Evolutionary conservation across 257 asterid genomes (phyloP).

Genomic region (Salvia miltiorrhiza): DNA sequence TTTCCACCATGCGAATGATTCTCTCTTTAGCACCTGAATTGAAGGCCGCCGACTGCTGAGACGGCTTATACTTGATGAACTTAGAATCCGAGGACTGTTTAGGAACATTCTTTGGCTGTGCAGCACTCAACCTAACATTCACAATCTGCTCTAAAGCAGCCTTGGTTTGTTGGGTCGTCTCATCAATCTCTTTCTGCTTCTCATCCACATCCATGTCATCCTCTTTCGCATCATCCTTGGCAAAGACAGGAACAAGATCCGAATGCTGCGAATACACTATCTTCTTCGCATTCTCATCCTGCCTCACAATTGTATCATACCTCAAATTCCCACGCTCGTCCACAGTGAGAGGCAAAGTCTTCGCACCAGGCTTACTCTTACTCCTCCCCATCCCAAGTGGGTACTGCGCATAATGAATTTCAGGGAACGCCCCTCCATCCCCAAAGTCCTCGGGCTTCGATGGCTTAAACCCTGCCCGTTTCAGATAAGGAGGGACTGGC

Average conservation of each 20-base stretch:
- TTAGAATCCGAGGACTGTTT: conserved; percentile 68
- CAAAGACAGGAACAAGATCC: conserved; percentile 75
- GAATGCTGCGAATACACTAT: conserved; percentile 76
- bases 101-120: conserved; percentile 90
- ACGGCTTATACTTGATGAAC: conserved; percentile 92
- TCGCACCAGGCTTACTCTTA: conserved; percentile 50
- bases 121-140: conserved; percentile 85
- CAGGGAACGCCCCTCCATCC: conserved; percentile 95
- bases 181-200: conserved; percentile 75
- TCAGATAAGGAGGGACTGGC: conserved; percentile 68
- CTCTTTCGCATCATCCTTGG: conserved; percentile 48
- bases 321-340: conserved; percentile 83
- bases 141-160: conserved; percentile 95
- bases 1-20: conserved; percentile 89
- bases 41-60: conserved; percentile 89
- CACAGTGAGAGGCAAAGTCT: conserved; percentile 76
- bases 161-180: conserved; percentile 71
- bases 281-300: conserved; percentile 81
- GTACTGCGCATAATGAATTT: conserved; percentile 74
- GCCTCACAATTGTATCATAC: conserved; percentile 83
- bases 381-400: conserved; percentile 86
- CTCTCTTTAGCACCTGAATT: conserved; percentile 96
- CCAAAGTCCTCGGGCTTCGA: conserved; percentile 84
- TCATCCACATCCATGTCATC: conserved; percentile 79
- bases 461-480: conserved; percentile 82